These are phyloP conservation scores for Hirschfeldia incana DNA, from an alignment of 345 rosid species.

Conservation along the genomic window DNA sequence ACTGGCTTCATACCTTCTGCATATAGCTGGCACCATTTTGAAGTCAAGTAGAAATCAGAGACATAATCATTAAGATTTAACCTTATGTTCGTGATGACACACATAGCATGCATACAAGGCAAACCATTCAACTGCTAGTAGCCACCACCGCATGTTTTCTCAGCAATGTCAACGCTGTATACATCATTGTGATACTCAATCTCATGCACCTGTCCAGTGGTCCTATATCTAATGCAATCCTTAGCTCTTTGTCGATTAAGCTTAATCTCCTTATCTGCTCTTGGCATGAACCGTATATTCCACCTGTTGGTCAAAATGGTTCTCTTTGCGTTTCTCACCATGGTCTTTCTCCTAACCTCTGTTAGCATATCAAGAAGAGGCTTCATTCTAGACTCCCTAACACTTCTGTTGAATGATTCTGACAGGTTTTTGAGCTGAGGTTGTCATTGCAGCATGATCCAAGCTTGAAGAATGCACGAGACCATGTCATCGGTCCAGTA, in stretches of 20 bases:
- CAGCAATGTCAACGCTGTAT: not conserved
- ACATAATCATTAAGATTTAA: not conserved
- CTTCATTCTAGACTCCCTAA: not conserved
- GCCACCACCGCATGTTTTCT: not conserved
- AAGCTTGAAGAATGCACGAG: not conserved
- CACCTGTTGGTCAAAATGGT: not conserved
- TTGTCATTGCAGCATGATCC: not conserved
- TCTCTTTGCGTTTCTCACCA: not conserved
- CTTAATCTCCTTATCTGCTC: not conserved
- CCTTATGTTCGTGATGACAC: not conserved
- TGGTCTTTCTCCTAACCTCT: not conserved
- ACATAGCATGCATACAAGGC: too few relatives aligned
- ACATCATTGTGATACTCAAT: not conserved
- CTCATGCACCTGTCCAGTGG: not conserved
- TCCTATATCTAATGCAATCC: not conserved
- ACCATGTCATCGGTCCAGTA: not conserved
- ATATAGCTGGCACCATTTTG: not conserved
- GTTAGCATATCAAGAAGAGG: not conserved
- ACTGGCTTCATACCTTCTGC: not conserved
- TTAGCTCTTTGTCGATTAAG: not conserved
- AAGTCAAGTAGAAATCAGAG: not conserved
- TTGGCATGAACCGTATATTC: not conserved
- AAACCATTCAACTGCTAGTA: too few relatives aligned
- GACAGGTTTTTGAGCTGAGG: not conserved
- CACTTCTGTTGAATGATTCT: not conserved